Evolutionary conservation across 768 basidiomycete genomes (phyloP), one percentile per base, ranked within the genome.

Genomic region (Leccinellum albellum): DNA sequence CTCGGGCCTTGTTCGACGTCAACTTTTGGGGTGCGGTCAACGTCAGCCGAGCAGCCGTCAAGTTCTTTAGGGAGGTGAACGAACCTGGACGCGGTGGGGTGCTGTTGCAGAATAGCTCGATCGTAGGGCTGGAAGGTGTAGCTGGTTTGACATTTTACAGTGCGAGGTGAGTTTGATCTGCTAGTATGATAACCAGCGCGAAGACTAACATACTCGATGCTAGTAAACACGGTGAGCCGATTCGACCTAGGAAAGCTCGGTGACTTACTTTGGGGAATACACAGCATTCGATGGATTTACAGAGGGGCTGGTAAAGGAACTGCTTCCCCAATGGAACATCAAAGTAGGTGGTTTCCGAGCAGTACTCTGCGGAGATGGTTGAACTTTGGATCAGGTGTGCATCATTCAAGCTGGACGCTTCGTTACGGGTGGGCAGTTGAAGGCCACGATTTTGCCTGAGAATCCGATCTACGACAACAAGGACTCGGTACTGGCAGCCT

Each of bases 51-150:
- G 62, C 68, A n/a, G 61, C 66, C 7, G 44, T 74, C 42, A 46
- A 55, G 37, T 66, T 68, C 49, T 74, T 79, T 53, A 64, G 74
- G 7, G 68, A 74, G 31, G 66, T 63, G 23, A 76, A 76, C 54
- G 68, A 61, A 42, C 74, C 74, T 1, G 59, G 61, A 6, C 53
- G 54, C 10, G 75, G 74, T 1, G 77, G 28, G 3, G 5, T 48
- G 17, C 8, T 48, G 21, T 29, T 29, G n/a, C 47, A 48, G 21
- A 48, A 48, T 20, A 48, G 47, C 28, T 29, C 47, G 17, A 48
- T 29, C 3, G 8, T 17, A 0, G 47, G 47, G 12, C 15, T 28
- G 26, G 9, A 20, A 5, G 12, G 28, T 24, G 4, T 3, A 29
- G 9, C 47, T n/a, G 24, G 28, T 7, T 10, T 29, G 12, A 5